Base-by-base conservation (phyloP, 148 eudicot genomes). In the Nepenthes gracilis region DNA sequence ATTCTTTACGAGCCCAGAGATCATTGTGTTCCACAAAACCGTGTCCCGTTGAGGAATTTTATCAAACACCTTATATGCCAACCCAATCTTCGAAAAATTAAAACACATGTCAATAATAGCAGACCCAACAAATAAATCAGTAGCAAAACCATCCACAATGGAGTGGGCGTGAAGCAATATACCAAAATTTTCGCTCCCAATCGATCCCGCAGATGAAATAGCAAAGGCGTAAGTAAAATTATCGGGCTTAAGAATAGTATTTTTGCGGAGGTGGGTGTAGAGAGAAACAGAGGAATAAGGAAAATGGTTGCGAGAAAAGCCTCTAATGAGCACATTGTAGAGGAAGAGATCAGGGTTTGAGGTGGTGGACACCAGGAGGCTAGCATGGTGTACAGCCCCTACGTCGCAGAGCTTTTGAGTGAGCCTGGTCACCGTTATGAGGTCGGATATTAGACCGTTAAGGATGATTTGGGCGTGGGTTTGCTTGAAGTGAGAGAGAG, bases 121-220 rank as follows among this genome's bases (percentile, higher is more conserved):
- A 12, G 97, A 84, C 58, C 91, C 86, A 62, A 86, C 87, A 86
- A 76, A 84, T 71, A 84, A 69, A 82, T 90, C 85, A 47, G 69
- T 12, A 0, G 66, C 91, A 70, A 63, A 75, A 61, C 95, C 95
- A 68, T 77, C 73, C 70, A 80, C 67, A 5, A 86, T 64, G 4
- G 79, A 74, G 8, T 86, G 83, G 37, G 71, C 76, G 77, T 86
- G 94, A 64, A 86, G 73, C 76, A 78, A 64, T 23, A 57, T 45
- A 8, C 86, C 88, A 43, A 82, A 9, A 59, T 66, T 84, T n/a
- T 73, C 81, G 11, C 47, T 14, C 53, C 57, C 58, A 47, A 70
- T 36, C 43, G 76, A 66, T 55, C 77, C 71, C 4, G 78, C 68
- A 55, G 82, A 82, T 32, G 81, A 73, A 23, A 86, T 54, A 5